phyloP scores from a whole-genome alignment of 352 stramenopile genomes.

The Globisporangium nunn region DNA sequence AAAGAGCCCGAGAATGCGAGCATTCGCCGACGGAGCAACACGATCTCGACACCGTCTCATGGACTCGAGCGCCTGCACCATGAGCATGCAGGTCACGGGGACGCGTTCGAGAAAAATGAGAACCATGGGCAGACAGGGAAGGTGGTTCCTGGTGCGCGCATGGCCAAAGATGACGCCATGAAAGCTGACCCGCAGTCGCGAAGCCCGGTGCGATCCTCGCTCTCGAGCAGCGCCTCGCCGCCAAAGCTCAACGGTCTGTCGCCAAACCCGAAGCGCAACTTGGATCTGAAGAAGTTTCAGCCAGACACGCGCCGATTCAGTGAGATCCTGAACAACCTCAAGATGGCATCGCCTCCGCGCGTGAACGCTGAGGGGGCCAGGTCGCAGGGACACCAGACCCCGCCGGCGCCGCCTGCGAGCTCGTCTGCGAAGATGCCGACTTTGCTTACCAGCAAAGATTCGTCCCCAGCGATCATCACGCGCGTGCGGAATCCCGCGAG shows the following conservation, averaged over 20 bases:
- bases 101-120: not conserved
- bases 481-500: not conserved
- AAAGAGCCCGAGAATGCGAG: constrained; percentile 1
- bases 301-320: constrained; percentile 68
- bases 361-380: constrained; percentile 12
- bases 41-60: constrained; percentile 23
- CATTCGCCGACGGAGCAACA: constrained; percentile 25
- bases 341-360: constrained; percentile 35
- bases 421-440: constrained; percentile 8
- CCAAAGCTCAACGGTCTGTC: not conserved
- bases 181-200: constrained; percentile 6
- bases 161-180: not conserved
- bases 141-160: not conserved
- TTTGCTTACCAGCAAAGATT: constrained; percentile 10
- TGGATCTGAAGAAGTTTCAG: constrained; percentile 73
- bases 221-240: not conserved
- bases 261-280: constrained; percentile 21
- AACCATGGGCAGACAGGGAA: constrained; percentile 5
- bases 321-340: constrained; percentile 69
- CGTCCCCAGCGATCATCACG: constrained; percentile 10
- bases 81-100: constrained; percentile 23
- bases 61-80: constrained; percentile 28
- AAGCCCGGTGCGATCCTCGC: constrained; percentile 6
- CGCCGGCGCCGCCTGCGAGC: constrained; percentile 20
- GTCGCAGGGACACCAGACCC: constrained; percentile 12